A percentile compares a stretch with the other conserved stretches of the same genome.
Evolutionary conservation across 352 stramenopile species (phyloP).

Genomic region (Pythium aphanidermatum): DNA sequence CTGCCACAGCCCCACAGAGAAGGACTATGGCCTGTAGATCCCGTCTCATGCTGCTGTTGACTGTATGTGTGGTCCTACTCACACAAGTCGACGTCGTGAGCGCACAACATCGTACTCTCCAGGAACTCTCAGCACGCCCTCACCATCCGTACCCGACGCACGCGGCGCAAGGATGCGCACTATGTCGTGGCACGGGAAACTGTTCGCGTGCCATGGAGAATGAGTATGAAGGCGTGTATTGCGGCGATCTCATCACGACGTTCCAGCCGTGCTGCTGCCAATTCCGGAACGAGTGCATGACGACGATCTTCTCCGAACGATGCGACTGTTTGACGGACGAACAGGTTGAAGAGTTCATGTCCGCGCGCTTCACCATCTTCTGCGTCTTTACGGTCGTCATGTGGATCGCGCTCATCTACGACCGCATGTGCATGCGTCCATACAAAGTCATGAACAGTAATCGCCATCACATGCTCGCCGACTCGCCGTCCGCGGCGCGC

Average conservation of each 20-base stretch:
- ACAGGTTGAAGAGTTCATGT: slow-evolving; percentile 53
- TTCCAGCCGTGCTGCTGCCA: slow-evolving; percentile 70
- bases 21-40: too few relatives aligned
- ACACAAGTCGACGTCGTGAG: too few relatives aligned
- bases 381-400: slow-evolving; percentile 50
- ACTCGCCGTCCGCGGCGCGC: slow-evolving; percentile 38
- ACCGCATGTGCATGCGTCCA: slow-evolving; percentile 65
- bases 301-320: slow-evolving; percentile 59
- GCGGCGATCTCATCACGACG: slow-evolving; percentile 52
- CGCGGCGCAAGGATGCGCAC: slow-evolving; percentile 40
- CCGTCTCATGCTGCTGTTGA: too few relatives aligned
- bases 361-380: slow-evolving; percentile 68
- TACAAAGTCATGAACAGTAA: slow-evolving; percentile 83
- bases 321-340: slow-evolving; percentile 65
- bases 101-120: too few relatives aligned
- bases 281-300: slow-evolving; percentile 73
- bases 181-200: slow-evolving; percentile 55
- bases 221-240: slow-evolving; percentile 48
- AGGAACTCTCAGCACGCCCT: slow-evolving; percentile 14
- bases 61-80: too few relatives aligned
- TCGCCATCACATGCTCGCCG: slow-evolving; percentile 48
- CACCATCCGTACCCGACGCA: slow-evolving; percentile 15
- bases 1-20: too few relatives aligned
- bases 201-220: slow-evolving; percentile 61
- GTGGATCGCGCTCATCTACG: slow-evolving; percentile 56